Evolutionary conservation across 805 yeast genomes (phyloP).

Genomic region (Debaryomyces maramus): DNA sequence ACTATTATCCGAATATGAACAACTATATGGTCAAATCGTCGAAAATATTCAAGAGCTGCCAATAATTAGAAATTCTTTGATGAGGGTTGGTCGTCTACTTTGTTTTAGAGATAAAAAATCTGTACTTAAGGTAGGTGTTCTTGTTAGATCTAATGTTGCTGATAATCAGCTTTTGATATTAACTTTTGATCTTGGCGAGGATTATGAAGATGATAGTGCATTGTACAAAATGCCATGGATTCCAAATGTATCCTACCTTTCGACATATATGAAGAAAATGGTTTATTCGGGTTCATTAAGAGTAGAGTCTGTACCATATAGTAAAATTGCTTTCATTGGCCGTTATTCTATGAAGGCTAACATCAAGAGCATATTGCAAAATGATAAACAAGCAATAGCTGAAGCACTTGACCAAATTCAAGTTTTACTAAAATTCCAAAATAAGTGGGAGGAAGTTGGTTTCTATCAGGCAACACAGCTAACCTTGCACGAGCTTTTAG

Average conservation of each 20-base stretch:
- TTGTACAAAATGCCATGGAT: conserved; percentile 36
- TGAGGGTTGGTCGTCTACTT: conserved; percentile 57
- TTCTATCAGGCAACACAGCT: conserved; percentile 36
- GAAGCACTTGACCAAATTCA: conserved; percentile 37
- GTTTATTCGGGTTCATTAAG: conserved; percentile 32
- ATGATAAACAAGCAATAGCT: conserved; percentile 33
- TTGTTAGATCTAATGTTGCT: conserved; percentile 44
- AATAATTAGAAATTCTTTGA: conserved; percentile 42
- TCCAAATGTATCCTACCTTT: conserved; percentile 33
- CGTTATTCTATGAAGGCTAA: conserved; percentile 33
- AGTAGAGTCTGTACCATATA: conserved; percentile 41
- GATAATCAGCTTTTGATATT: conserved; percentile 37
- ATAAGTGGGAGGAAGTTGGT: conserved; percentile 44
- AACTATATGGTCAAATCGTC: conserved; percentile 46
- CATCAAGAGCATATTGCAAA: conserved; percentile 36
- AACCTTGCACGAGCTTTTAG: conserved; percentile 35
- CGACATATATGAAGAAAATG: conserved; percentile 36
- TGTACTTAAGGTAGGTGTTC: conserved; percentile 51
- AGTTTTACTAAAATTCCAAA: conserved; percentile 36
- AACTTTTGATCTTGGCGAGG: conserved; percentile 45
- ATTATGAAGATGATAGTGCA: conserved; percentile 22
- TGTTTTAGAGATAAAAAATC: conserved; percentile 53
- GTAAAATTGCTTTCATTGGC: conserved; percentile 46
- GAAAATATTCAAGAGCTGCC: conserved; percentile 49
- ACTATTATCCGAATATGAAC: conserved; percentile 46